A percentile compares a stretch with the other conserved stretches of the same genome.
Conservation (phyloP, 176 grass and related monocot species). For the Puccinellia tenuiflora region DNA sequence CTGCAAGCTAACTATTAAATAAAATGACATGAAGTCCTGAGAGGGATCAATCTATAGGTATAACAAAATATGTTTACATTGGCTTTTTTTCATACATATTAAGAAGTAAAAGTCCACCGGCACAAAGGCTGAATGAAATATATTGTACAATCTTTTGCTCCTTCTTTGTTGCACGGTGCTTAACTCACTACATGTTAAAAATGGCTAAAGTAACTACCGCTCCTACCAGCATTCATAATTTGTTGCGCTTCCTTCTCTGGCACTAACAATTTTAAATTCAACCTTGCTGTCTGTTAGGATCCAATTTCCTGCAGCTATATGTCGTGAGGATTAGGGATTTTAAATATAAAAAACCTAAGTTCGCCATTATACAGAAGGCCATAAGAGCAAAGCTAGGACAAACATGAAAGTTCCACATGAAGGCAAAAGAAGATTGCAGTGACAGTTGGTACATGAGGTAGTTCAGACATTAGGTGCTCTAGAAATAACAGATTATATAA, state of each 20-base stretch:
- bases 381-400: too few species aligned
- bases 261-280: too few species aligned
- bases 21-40: not conserved
- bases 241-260: too few species aligned
- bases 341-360: too few species aligned
- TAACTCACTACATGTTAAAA: not conserved
- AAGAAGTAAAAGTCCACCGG: not conserved
- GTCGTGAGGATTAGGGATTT: too few species aligned
- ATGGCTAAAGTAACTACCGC: too few species aligned
- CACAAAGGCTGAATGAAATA: not conserved
- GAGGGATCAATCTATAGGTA: not conserved
- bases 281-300: too few species aligned
- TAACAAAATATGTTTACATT: not conserved
- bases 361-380: too few species aligned
- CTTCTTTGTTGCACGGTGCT: not conserved
- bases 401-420: not conserved
- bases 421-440: too few species aligned
- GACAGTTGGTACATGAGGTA: not conserved
- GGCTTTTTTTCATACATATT: not conserved
- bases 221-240: too few species aligned
- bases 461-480: not conserved
- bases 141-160: not conserved
- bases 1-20: not conserved
- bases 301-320: too few species aligned
- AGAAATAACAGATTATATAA: not conserved